Base-by-base conservation (phyloP, 352 stramenopile species). In the Nothophytophthora sp. region DNA sequence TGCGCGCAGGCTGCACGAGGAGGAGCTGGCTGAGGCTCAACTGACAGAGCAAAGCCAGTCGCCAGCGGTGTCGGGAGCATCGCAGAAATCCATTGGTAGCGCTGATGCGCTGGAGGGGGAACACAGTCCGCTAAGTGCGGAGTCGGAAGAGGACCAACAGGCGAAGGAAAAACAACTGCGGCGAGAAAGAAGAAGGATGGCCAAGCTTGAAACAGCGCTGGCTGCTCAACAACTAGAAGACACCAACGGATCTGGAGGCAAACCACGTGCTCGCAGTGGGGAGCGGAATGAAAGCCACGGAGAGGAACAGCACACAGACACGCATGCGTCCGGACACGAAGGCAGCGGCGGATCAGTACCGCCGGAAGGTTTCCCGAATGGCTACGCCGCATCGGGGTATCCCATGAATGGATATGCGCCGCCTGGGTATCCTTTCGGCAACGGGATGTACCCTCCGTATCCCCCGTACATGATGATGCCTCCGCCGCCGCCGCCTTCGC, bases 401-500 rank as follows among this genome's bases (percentile, higher is more conserved):
- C 15, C 48, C 6, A 41, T 46, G 36, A 55, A 38, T 46, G 56
- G 37, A 6, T 56, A 71, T 29, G 32, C 43, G 34, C 33, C 41
- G 16, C 15, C 32, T 28, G 48, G 38, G n/a, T 42, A 53, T 11
- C 38, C 36, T 28, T 32, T 57, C 18, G 70, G 65, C 13, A 57
- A 37, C 25, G 60, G 52, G n/a, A 54, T 73, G 63, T 67, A 65
- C 34, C 32, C 63, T 27, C 55, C 55, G 12, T 76, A 75, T 60
- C 58, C n/a, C n/a, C n/a, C 59, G 15, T 80, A 76, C 54, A 55
- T 61, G 36, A 70, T 70, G 49, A 65, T 63, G 48, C 43, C 58
- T 7, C 41, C 50, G 9, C 65, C 65, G 5, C 64, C 58, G 0
- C 50, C 57, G 18, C 55, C 45, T 25, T 37, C 44, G 1, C 53